phyloP scores from a whole-genome alignment of 805 yeast species.

The Cyberlindnera misumaiensis region DNA sequence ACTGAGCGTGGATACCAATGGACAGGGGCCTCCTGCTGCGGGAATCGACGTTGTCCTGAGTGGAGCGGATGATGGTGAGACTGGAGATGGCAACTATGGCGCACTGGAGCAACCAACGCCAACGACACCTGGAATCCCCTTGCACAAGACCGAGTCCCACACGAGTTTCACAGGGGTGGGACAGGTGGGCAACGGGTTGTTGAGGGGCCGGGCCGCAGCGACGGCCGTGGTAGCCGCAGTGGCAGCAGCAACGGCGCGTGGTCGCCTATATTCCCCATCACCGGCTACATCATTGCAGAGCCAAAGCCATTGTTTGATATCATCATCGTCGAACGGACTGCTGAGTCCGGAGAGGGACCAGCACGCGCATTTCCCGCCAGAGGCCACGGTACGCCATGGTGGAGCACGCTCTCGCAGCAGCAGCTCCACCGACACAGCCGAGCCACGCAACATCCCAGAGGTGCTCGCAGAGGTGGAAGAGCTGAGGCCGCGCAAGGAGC shows the following conservation, averaged over 20 bases:
- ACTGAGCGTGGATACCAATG: not conserved
- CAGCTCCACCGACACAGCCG: slow-evolving; percentile 15
- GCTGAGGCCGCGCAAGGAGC: slow-evolving; percentile 26
- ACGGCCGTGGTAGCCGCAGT: slow-evolving; percentile 34
- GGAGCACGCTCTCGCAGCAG: slow-evolving; percentile 28
- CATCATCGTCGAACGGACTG: slow-evolving; percentile 14
- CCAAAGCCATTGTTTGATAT: slow-evolving; percentile 15
- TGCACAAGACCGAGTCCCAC: slow-evolving; percentile 4
- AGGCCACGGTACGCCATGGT: slow-evolving; percentile 54
- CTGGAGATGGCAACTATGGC: no score
- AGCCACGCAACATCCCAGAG: slow-evolving; percentile 8
- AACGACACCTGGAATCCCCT: not conserved
- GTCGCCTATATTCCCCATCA: slow-evolving; percentile 13
- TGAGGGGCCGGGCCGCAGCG: slow-evolving; percentile 32
- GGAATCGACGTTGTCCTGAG: no score
- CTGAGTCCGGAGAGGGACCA: not conserved
- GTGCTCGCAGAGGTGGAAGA: slow-evolving; percentile 5
- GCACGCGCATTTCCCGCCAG: slow-evolving; percentile 68
- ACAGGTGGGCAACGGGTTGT: slow-evolving; percentile 40
- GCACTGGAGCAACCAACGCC: slow-evolving; percentile 11
- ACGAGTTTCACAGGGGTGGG: slow-evolving; percentile 25
- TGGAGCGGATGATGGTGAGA: no score
- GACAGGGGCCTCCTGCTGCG: no score
- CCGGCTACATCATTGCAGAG: not conserved
- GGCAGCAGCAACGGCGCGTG: slow-evolving; percentile 33